Evolutionary conservation across 2,329 filamentous ascomycete species (phyloP), one percentile per base, ranked within the genome.

Genomic region (Beauveria caledonica): DNA sequence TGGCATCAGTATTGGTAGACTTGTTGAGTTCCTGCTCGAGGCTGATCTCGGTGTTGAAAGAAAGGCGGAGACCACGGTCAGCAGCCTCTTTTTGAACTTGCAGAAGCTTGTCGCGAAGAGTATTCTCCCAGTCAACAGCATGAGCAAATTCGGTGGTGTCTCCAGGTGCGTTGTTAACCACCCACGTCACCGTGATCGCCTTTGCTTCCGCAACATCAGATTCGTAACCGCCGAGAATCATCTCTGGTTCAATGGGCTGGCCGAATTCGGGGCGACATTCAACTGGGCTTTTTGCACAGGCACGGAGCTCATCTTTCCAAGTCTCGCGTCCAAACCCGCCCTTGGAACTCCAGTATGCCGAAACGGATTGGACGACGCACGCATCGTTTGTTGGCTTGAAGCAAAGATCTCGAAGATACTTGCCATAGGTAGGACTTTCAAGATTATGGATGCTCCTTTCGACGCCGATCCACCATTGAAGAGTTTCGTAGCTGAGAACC

Each of bases 1-100:
- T 97, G 49, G 93, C 95, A 73, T 99, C 94, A 0, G 94, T 97
- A 73, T 99, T 99, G 54, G 92, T 97, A 42, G 92, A 96, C 76
- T 97, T 96, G 78, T 97, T 99, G 61, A 99, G 80, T 70, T 99
- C 94, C 71, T 97, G 84, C 71, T 97, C 93, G 63, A 99, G 78
- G 72, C 92, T 97, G 73, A 93, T 90, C 75, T 99, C 94, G 0
- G 94, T 96, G 54, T 86, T 96, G 80, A 97, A 99, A 8, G 92
- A 97, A 40, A 99, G 77, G 21, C 94, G 84, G 10, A 99, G 81
- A 1, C 92, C 92, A 52, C 89, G 86, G 21, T 87, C 80, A 3
- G 74, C 74, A 8, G 94, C 95, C 74, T 99, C 92, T 15, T 83
- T 77, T 72, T 96, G 91, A 1, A 92, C 85, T n/a, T 85, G 82